phyloP scores from a whole-genome alignment of 1,284 basidiomycete species.

The Anthracocystis walkeri region DNA sequence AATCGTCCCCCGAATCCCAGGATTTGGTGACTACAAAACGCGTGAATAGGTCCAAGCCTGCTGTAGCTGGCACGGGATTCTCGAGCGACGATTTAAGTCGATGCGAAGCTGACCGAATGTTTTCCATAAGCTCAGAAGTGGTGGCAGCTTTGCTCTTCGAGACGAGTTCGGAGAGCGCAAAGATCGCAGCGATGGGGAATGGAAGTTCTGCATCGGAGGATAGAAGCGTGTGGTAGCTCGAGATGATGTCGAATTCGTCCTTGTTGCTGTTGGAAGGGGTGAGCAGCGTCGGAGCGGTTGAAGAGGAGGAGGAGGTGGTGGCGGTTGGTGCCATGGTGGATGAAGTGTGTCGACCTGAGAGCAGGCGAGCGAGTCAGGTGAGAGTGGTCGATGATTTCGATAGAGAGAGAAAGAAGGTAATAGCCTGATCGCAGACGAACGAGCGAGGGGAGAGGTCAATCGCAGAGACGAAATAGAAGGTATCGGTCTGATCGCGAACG shows the following conservation, averaged over 20 bases:
- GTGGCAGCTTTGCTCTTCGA: slow-evolving; percentile 83
- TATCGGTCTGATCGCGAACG: no score
- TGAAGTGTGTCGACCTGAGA: no score
- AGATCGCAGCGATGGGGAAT: slow-evolving; percentile 86
- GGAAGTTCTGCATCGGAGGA: slow-evolving; percentile 75
- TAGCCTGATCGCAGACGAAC: no score
- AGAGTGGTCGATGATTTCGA: no score
- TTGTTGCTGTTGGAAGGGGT: background rate
- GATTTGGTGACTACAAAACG: slow-evolving; percentile 86
- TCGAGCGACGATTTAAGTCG: slow-evolving; percentile 76
- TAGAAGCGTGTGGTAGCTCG: slow-evolving; percentile 56
- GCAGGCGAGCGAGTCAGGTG: no score
- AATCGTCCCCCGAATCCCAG: slow-evolving; percentile 83
- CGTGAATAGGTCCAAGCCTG: slow-evolving; percentile 90
- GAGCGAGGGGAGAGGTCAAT: no score
- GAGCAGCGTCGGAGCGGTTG: slow-evolving; percentile 13
- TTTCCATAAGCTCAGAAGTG: slow-evolving; percentile 88
- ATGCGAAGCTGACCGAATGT: slow-evolving; percentile 80
- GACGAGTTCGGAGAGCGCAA: slow-evolving; percentile 82
- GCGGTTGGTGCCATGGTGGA: slow-evolving; percentile 20
- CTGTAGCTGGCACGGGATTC: slow-evolving; percentile 86
- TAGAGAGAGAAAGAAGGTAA: no score
- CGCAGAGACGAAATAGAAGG: no score
- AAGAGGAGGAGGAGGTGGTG: slow-evolving; percentile 16
- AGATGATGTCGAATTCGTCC: slow-evolving; percentile 61